Evolutionary conservation across 176 grass and related monocot species (phyloP).

Genomic region (Oryza glumipatula): DNA sequence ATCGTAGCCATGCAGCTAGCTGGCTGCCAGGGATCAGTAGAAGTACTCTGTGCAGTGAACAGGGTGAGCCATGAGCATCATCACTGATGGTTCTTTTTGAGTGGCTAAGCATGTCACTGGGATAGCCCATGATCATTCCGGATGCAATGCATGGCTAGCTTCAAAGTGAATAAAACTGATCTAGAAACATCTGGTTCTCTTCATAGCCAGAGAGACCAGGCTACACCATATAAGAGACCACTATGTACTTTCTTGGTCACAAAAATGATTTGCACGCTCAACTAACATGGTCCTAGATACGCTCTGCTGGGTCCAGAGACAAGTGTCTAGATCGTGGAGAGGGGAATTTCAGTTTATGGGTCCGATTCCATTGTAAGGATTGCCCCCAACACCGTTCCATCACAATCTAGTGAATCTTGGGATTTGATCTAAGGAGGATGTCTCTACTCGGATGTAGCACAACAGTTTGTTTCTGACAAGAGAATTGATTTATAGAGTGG

Average conservation of each 20-base stretch:
- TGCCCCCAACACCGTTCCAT: background rate
- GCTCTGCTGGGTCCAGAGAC: background rate
- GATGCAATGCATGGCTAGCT: background rate
- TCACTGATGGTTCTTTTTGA: background rate
- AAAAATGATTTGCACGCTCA: background rate
- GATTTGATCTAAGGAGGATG: background rate
- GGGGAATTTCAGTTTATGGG: background rate
- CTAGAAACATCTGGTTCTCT: background rate
- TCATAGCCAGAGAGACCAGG: background rate
- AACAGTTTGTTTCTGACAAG: background rate
- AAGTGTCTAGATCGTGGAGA: background rate
- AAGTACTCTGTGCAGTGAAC: background rate
- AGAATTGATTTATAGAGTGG: background rate
- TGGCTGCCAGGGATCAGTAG: background rate
- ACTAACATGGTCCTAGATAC: background rate
- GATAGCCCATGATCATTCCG: too few species aligned
- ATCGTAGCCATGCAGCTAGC: background rate
- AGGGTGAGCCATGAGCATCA: background rate
- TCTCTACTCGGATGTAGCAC: background rate
- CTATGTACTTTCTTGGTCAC: background rate
- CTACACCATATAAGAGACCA: background rate
- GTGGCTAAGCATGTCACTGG: background rate
- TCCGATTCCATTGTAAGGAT: background rate
- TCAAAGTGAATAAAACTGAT: background rate
- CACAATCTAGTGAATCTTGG: background rate